phyloP scores from a whole-genome alignment of 306 rosid species.

The Acacia crassicarpa region DNA sequence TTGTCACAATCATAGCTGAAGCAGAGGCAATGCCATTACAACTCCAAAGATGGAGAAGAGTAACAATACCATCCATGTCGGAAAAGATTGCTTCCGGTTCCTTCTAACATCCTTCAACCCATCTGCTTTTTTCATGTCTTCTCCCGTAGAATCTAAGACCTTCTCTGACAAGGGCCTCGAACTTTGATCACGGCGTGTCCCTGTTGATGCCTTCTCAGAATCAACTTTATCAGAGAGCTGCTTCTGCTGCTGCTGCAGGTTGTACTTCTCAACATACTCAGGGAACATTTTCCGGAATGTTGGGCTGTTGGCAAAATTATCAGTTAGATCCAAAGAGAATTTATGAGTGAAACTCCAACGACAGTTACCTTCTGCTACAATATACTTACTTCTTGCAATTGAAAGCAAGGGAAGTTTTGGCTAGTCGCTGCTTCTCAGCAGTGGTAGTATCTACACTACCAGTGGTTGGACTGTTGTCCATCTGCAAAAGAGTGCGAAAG shows the following conservation, averaged over 20 bases:
- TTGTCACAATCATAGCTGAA: conserved; percentile 72
- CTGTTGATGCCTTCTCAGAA: conserved; percentile 49
- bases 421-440: conserved; percentile 86
- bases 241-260: conserved; percentile 27
- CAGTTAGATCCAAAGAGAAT: conserved; percentile 7
- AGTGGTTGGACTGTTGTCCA: conserved; percentile 97
- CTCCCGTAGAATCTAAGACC: conserved; percentile 44
- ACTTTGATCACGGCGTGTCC: conserved; percentile 37
- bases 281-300: conserved; percentile 93
- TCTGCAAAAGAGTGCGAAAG: conserved; percentile 48
- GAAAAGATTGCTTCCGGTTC: conserved; percentile 63
- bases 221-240: conserved; percentile 52
- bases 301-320: conserved; percentile 48
- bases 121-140: conserved; percentile 46
- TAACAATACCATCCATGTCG: conserved; percentile 89
- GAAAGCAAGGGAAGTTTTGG: conserved; percentile 86
- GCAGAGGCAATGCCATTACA: conserved; percentile 93
- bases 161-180: conserved; percentile 48
- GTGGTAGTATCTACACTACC: conserved; percentile 89
- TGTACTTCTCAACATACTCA: conserved; percentile 84
- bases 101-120: conserved; percentile 42
- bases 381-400: conserved; percentile 83
- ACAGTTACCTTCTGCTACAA: neutral
- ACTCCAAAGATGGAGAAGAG: conserved; percentile 86
- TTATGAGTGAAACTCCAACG: conserved; percentile 19